These are phyloP conservation scores for Artomyces pyxidatus DNA, from an alignment of 768 basidiomycete genomes.

Conservation along the genomic window DNA sequence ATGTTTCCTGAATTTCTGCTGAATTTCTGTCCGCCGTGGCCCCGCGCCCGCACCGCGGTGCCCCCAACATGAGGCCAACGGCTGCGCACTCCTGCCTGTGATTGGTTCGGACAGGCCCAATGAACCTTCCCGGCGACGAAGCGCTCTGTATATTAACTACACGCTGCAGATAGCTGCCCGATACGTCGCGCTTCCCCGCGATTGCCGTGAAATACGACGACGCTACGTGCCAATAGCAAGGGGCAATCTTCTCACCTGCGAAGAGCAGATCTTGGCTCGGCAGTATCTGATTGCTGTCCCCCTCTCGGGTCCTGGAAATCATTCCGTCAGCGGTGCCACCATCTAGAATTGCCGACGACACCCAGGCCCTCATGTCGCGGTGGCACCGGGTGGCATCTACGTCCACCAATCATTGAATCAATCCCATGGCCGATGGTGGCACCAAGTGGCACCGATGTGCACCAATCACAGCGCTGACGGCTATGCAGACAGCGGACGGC, in stretches of 20 bases:
- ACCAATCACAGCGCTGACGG: no score
- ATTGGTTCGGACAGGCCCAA: neutral
- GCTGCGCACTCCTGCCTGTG: neutral
- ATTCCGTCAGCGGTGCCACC: no score
- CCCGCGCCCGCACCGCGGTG: neutral
- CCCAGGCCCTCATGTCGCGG: no score
- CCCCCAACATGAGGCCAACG: neutral
- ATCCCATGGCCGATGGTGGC: no score
- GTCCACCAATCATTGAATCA: no score
- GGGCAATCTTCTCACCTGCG: neutral
- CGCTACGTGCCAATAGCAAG: constrained; percentile 1
- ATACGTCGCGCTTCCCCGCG: constrained; percentile 16
- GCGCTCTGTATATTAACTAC: constrained; percentile 4
- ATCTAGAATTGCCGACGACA: no score
- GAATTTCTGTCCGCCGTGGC: neutral
- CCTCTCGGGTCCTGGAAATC: neutral
- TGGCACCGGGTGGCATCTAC: no score
- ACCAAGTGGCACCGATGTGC: no score
- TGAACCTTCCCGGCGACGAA: neutral
- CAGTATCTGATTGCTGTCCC: neutral
- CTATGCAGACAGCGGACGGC: no score
- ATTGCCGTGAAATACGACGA: neutral
- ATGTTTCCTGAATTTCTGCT: neutral
- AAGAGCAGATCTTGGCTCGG: constrained; percentile 1
- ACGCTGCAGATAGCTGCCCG: constrained; percentile 17